Evolutionary conservation across 495 filamentous ascomycete genomes (phyloP), one percentile per base, ranked within the genome.

Genomic region (Xylaria grammica): DNA sequence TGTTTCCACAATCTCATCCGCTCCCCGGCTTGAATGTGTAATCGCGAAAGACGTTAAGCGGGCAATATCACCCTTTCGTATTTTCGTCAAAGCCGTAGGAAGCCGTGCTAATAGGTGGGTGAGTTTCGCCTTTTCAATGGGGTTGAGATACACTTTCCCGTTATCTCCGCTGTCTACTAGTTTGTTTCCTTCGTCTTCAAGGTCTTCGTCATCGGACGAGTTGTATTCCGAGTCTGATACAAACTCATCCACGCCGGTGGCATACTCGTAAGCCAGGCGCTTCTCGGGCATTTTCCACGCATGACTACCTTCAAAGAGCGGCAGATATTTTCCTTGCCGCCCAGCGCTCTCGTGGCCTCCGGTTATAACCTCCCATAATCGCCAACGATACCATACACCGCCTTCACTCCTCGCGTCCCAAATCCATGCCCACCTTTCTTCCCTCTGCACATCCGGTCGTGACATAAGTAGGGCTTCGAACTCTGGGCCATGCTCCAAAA

Each of bases 381-480:
- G 89, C 91, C 92, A 97, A 17, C 94, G 87, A 75, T 97, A 97
- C 79, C 91, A 97, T 4, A 94, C 84, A 7, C 90, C 91, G 7
- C 88, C 89, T 54, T 87, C 76, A 67, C 91, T 92, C 52, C 92
- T 83, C 29, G 94, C 82, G 75, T 99, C 91, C 89, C 90, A 99
- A 3, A 99, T 75, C 91, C 92, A 99, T 0, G 92, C 90, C 88
- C 93, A 99, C 71, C 89, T 93, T 67, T 94, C 90, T 40, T 97
- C 90, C 26, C 77, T 81, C 66, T 94, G 91, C 2, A 97, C 90
- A 40, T 90, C 86, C 0, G 87, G 87, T 19, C 89, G 82, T 38
- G 85, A 89, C 95, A 98, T 97, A 3, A 99, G 85, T 1, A 96
- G 81, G 4, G 94, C 94, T 71, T 99, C 95, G 60, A 97, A 96